Evolutionary conservation across 768 basidiomycete genomes (phyloP), one percentile per base, ranked within the genome.

Genomic region (Hygrocybe punicea): DNA sequence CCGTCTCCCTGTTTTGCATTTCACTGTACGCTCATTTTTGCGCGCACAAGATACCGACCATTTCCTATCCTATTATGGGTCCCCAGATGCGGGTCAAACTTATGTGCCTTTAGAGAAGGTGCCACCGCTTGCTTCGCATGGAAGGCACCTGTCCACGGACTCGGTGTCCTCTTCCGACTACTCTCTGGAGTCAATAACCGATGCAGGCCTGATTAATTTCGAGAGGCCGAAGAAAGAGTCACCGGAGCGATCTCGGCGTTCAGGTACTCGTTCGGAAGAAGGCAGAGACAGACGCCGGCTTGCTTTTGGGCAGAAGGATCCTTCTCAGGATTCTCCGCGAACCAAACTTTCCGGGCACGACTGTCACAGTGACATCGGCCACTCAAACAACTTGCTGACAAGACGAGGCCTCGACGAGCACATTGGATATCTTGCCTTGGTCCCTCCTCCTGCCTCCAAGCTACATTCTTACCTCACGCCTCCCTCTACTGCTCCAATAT

Each of bases 371-470:
- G 59, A 51, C 51, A 52, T 23, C 42, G 52, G 14, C 62, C 66
- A 56, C 66, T 68, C 40, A 62, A 61, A 62, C 58, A 69, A 72
- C 36, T 59, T 76, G 55, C 74, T 71, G 45, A 70, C 78, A 37
- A 72, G 75, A 55, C 73, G 78, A 19, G 73, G 75, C 16, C 62
- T 76, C 53, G 69, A 74, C 54, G 71, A 74, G 36, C 72, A 71
- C 61, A 63, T 81, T 10, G 68, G 73, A 9, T 81, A 82, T 53
- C 76, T 89, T 23, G 84, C 87, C 52, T 76, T 90, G 60, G 84
- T 89, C 58, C 85, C 85, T 53, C 88, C 87, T 50, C 86, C 87
- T 37, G 89, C 88, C 68, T 84, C 83, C 14, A 73, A 67, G 46
- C 70, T 77, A 13, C 83, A 84, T 63, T 75, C 81, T 25, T 78